Evolutionary conservation across 805 yeast species (phyloP).

Genomic region (Saccharomyces jurei): DNA sequence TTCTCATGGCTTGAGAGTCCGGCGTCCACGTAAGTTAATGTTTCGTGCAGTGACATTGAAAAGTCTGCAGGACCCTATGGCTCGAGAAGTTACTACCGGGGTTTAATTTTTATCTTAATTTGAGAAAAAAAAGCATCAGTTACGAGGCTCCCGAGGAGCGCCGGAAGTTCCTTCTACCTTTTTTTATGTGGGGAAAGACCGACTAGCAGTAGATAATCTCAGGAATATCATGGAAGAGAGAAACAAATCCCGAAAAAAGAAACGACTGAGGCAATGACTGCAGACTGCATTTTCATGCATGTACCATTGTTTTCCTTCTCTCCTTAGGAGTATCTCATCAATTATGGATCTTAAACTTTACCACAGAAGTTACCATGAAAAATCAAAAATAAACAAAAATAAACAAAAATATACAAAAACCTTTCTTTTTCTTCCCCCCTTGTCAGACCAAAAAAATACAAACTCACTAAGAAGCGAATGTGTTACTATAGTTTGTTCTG

Average conservation of each 20-base stretch:
- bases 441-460: background rate
- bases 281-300: background rate
- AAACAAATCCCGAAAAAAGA: background rate
- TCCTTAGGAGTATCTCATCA: background rate
- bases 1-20: background rate
- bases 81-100: background rate
- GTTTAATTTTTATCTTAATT: background rate
- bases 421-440: background rate
- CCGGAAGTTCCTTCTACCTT: background rate
- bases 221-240: background rate
- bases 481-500: background rate
- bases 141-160: background rate
- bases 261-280: background rate
- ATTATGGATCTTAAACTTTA: too few relatives aligned
- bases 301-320: background rate
- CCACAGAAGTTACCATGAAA: background rate
- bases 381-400: too few relatives aligned
- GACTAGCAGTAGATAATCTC: background rate
- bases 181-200: background rate
- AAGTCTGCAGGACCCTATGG: background rate
- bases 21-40: background rate
- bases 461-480: background rate
- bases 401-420: too few relatives aligned
- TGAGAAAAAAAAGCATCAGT: background rate
- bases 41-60: background rate